Base-by-base conservation (phyloP, 2,329 filamentous ascomycete genomes). In the Botrytis tulipae region DNA sequence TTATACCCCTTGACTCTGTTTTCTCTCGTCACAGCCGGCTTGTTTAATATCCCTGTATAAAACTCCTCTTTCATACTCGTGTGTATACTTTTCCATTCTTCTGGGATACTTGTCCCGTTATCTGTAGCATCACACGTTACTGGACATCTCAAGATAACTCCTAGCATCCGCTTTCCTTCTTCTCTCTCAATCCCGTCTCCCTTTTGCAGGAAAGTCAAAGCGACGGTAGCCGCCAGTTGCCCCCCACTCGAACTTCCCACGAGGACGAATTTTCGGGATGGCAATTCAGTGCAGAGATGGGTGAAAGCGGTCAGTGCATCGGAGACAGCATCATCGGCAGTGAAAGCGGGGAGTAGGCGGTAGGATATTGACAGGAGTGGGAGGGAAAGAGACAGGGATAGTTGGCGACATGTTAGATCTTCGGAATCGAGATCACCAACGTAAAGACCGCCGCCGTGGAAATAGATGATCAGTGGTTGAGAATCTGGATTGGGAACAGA, bases 391-490 rank as follows among this genome's bases (percentile, higher is more conserved):
- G 75, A 74, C 0, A 80, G 73, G 10, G 77, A 79, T 35, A 82
- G 81, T 40, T 83, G 76, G 0, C 85, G 82, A 76, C 84, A 86
- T 2, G 84, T 83, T 1, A 86, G 78, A 65, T 87, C 85, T 76
- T 87, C 85, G 74, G 83, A 85, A 74, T 86, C 84, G 3, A 84
- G 83, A 71, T 86, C 84, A 18, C 86, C 86, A 46, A 87, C 83
- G 42, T 79, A 79, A 3, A 87, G 79, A 0, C 84, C 85, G 22
- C 85, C 85, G 16, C 86, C 86, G 75, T 87, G 86, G 76, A 84
- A 85, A 77, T 86, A 87, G 29, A 87, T 75, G 18, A 85, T 77
- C 10, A 83, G 12, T 20, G 71, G 44, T 25, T 8, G 51, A 29
- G 51, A 57, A 29, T 62, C 4, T 40, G 22, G 22, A 35, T 29